Base-by-base conservation (phyloP, 2,329 filamentous ascomycete species). In the Ascocoryne sarcoides region DNA sequence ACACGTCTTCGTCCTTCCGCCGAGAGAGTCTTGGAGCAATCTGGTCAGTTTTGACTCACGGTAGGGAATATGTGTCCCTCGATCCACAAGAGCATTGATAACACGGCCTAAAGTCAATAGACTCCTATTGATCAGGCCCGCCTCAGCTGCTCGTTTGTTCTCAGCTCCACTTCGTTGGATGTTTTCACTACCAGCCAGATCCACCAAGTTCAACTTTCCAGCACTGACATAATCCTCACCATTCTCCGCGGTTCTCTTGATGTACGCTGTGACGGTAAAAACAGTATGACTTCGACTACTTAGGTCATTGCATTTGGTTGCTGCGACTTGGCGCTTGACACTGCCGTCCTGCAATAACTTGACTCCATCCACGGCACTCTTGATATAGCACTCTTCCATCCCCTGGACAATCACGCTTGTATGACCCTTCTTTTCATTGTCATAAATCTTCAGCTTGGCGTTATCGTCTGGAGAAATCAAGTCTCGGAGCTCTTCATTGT, bases 281-380 rank as follows among this genome's bases (percentile, higher is more conserved):
- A 98, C 84, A 0, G 92, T 98, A 59, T 98, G 93, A 67, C 89
- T 95, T 61, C 92, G 80, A 54, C 89, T 95, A 64, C 89, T 95
- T 40, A 96, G 76, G 55, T 98, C 92, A 61, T 98, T 98, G 74
- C 92, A 98, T 64, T 96, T 96, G n/a, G 92, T 98, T 3, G 93
- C 88, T 4, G 92, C 93, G n/a, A 98, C 92, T 63, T 98, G 92
- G 36, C 92, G 83, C 63, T 89, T 94, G 65, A 92, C 73, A 62
- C 88, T 95, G 47, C 92, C 93, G 48, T 82, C 75, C 54, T 92
- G 86, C 33, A 98, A 75, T 47, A 95, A 73, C 63, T 85, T 84
- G 62, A 98, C 89, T 45, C 92, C 92, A 37, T 88, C 83, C 10
- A 76, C 72, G 0, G 92, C 89, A 48, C 71, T 84, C 58, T 85